Base-by-base conservation (phyloP, 2,329 filamentous ascomycete species). In the Penicillium sp. region DNA sequence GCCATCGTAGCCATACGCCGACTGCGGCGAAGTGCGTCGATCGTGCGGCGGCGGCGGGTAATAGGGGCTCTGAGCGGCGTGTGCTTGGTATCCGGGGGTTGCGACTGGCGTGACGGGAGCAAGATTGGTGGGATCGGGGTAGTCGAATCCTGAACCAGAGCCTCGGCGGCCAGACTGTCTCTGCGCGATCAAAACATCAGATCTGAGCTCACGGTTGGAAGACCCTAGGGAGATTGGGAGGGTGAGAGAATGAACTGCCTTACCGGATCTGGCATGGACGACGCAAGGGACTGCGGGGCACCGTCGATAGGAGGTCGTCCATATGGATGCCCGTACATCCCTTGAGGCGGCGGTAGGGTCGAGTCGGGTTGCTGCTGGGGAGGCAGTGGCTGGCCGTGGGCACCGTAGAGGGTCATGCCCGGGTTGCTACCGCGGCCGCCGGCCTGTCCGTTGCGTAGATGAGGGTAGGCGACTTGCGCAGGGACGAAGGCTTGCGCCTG, bases 401-500 rank as follows among this genome's bases (percentile, higher is more conserved):
- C 77, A 44, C 77, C 77, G 60, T 79, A 80, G 21, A 80, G 69
- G 58, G 75, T 63, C 33, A 74, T 63, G 50, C 73, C 72, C 23
- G 66, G 64, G 48, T 69, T 69, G 46, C 63, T 61, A 34, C 70
- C 69, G 26, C 59, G 65, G 32, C 60, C 67, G 29, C 53, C 62
- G 7, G 33, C 17, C 51, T 67, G 67, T 26, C 55, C 49, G 57
- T 77, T 77, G 49, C 79, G 75, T 65, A 82, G 67, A 62, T 80
- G 75, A 13, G 81, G 80, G 56, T 82, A 88, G 51, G 86, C 84
- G 6, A 86, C 85, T 67, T 89, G 85, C 8, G 86, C 86, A 7
- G 87, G 87, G 27, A 90, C 87, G 65, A 90, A 90, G 9, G 87
- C 87, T 69, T 89, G 86, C 7, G 86, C 84, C 72, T 89, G 86